Evolutionary conservation across 192 early-diverging fungal species (phyloP), one percentile per base, ranked within the genome.

Genomic region (Irineochytrium annulatum): DNA sequence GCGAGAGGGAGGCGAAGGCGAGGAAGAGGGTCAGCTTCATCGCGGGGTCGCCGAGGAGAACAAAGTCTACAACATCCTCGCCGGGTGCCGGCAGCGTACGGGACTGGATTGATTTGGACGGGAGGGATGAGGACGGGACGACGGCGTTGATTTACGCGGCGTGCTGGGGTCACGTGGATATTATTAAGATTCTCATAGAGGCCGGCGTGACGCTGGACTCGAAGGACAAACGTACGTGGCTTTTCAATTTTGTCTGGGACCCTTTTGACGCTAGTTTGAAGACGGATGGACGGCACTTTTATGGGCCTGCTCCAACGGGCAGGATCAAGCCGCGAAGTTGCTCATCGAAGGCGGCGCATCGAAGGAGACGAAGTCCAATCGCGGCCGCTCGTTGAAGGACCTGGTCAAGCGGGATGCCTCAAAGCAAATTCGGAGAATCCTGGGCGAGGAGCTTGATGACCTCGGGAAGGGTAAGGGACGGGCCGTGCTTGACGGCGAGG

Each of bases 271-370:
- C 29, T 11, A 30, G n/a, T 33, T 31, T 1, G 3, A 35, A 71
- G 60, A 83, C 44, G 94, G 94, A 13, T 97, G 94, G 94, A 91
- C 94, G 6, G 83, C 93, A 14, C 75, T 95, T 8, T 87, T 95
- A 76, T 97, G 94, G 94, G 91, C 94, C 0, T 89, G 87, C 31
- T 86, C 88, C 57, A 94, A 91, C 73, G 87, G 88, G 67, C 85
- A 92, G 73, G 74, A 78, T 35, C 70, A 80, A n/a, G 73, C 88
- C 26, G 88, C 90, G 22, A 75, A 80, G 54, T 60, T 90, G 3
- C 79, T 97, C 34, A 70, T 95, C 51, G 88, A 88, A 51, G 59
- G 77, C 52, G 90, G 91, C 30, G 94, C 92, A n/a, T 79, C 80
- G 34, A 60, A 52, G 27, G 59, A 63, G 27, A 20, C 58, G 17